phyloP scores from a whole-genome alignment of 495 filamentous ascomycete species.

The Talaromyces thailandensis region DNA sequence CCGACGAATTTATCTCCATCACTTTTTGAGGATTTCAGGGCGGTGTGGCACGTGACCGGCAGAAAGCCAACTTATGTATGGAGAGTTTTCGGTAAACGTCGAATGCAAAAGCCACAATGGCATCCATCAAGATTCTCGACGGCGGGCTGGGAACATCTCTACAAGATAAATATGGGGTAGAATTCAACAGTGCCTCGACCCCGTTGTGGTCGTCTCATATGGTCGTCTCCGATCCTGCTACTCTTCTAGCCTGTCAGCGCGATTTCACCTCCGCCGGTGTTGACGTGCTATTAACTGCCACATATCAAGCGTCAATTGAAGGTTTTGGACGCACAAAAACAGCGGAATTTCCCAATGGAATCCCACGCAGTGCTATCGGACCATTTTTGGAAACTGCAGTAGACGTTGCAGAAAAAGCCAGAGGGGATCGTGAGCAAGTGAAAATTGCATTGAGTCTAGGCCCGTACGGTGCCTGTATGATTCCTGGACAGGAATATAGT shows the following conservation, averaged over 20 bases:
- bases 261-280: constrained; percentile 44
- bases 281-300: constrained; percentile 54
- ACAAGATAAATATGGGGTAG: constrained; percentile 37
- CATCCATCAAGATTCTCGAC: constrained; percentile 36
- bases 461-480: constrained; percentile 57
- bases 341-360: constrained; percentile 13
- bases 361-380: constrained; percentile 15
- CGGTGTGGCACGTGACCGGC: background rate
- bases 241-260: constrained; percentile 41
- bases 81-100: background rate
- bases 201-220: constrained; percentile 61
- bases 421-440: background rate
- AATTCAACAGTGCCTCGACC: constrained; percentile 34
- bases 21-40: background rate
- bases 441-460: constrained; percentile 46
- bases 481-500: constrained; percentile 54
- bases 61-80: background rate
- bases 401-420: constrained; percentile 7
- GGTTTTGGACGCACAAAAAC: constrained; percentile 40
- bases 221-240: constrained; percentile 39
- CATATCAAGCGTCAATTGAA: constrained; percentile 51
- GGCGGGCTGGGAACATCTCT: constrained; percentile 61
- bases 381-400: constrained; percentile 7
- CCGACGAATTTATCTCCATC: no score
- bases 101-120: background rate